Base-by-base conservation (phyloP, 2,329 filamentous ascomycete species). In the Beauveria caledonica region DNA sequence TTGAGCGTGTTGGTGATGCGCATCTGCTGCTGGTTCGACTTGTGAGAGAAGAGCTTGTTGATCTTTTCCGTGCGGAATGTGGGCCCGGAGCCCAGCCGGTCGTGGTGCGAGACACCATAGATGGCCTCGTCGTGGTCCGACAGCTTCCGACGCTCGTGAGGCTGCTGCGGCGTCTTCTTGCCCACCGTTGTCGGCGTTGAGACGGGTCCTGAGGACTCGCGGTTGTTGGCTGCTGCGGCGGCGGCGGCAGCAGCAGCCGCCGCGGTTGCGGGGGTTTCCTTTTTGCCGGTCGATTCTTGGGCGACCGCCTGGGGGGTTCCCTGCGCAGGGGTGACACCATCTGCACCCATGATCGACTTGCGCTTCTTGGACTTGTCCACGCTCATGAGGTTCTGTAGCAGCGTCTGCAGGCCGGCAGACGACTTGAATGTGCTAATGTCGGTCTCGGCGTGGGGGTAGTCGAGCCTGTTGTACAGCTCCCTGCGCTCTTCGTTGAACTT, bases 361-460 rank as follows among this genome's bases (percentile, higher is more conserved):
- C 90, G 87, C 74, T 97, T 97, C 79, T 96, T 95, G 63, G 86
- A 86, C 72, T 94, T 92, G 73, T 97, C 93, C 58, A 86, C 86
- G 60, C 83, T 85, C 72, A 96, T 84, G 40, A 97, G 83, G 64
- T 88, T 92, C 69, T 93, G 87, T 62, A 96, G 84, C 19, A 97
- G 82, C 58, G 86, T 85, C 60, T 90, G 86, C 4, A 99, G 77
- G 8, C 91, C 91, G 63, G 86, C 80, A 58, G 89, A 95, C 19
- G 89, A 88, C 68, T 90, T 90, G 76, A 95, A 96, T 51, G 85
- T 80, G 67, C 81, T 82, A 62, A 90, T 89, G 67, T 90, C 89
- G 76, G 87, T 73, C 77, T 89, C 77, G 67, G 80, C 72, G 62
- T 80, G 78, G 0, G 92, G 92, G 64, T 91, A 90, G 69, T 97